Evolutionary conservation across 2,329 filamentous ascomycete species (phyloP), one percentile per base, ranked within the genome.

Genomic region (Penicillium carneum): DNA sequence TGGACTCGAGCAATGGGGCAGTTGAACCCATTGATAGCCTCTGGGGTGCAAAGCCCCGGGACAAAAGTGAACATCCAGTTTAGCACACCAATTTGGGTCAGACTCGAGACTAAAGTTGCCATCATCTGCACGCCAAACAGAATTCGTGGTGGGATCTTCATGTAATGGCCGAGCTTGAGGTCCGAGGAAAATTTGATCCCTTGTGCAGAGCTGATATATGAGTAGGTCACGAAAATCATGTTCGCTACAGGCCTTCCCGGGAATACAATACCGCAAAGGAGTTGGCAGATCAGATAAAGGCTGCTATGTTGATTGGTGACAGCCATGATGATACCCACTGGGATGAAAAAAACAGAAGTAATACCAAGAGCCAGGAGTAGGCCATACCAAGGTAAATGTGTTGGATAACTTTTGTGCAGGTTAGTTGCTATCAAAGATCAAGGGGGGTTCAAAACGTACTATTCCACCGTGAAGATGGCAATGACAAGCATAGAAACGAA

Each of bases 171-270:
- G 0, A 96, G 85, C 77, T 96, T 96, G 52, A 96, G 84, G 74
- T 96, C 92, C 2, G 90, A 89, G 1, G 91, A 90, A 73, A 96
- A 96, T 73, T 96, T 95, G 75, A 96, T 90, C 31, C 92, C 92
- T 79, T 96, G 92, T 0, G 91, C 90, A 0, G 90, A 93, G 4
- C 90, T 93, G 72, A 95, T 95, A 77, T 95, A 96, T 63, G 91
- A 92, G 74, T 95, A 96, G 0, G 91, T 95, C 49, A 94, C 91
- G 71, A 96, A 96, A 38, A 96, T 91, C 92, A 96, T 96, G 76
- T 96, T 95, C 52, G 92, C 92, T 11, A 96, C 91, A 1, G 92
- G 92, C 1, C 90, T 88, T 31, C 92, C 92, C 0, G 92, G 92
- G 74, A 96, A 96, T 16, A 92, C 83, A 52, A 86, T 88, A 56